Conservation (phyloP, 805 yeast species). For the Candida nitratophila region DNA sequence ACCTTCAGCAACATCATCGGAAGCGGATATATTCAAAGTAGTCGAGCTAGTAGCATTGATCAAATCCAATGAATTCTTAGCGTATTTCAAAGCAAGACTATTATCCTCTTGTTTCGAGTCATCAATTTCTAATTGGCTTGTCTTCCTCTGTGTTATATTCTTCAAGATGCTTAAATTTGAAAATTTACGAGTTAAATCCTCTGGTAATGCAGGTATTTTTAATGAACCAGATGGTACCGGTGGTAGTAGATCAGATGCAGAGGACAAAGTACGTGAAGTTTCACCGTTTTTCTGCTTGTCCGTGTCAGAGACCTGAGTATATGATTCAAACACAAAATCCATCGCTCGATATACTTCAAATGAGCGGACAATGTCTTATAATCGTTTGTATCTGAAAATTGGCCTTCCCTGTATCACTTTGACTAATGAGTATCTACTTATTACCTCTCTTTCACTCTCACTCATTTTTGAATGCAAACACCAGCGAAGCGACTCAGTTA, state of each 20-base stretch:
- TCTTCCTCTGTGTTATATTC: slow-evolving; percentile 10
- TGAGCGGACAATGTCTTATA: not conserved
- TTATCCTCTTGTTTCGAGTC: not conserved
- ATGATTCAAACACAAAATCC: slow-evolving; percentile 12
- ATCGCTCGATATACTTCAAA: not conserved
- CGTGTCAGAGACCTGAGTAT: slow-evolving; percentile 5
- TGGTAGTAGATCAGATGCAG: slow-evolving; percentile 23
- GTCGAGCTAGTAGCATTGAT: slow-evolving; percentile 7
- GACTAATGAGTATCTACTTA: no score
- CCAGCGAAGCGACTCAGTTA: no score
- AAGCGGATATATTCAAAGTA: not conserved
- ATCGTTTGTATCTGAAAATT: no score
- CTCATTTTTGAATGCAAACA: no score
- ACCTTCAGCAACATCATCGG: not conserved
- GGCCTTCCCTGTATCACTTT: no score
- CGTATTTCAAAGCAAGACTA: slow-evolving; percentile 39
- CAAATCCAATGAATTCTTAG: slow-evolving; percentile 36
- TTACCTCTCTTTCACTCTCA: no score
- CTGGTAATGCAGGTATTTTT: slow-evolving; percentile 28
- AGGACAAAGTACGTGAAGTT: slow-evolving; percentile 13
- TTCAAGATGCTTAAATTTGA: slow-evolving; percentile 27
- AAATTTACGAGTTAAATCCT: slow-evolving; percentile 30
- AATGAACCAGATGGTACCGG: slow-evolving; percentile 36
- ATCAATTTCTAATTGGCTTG: not conserved
- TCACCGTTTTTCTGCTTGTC: slow-evolving; percentile 4